These are phyloP conservation scores for Corylus heterophylla DNA, from an alignment of 306 rosid species.

Conservation along the genomic window DNA sequence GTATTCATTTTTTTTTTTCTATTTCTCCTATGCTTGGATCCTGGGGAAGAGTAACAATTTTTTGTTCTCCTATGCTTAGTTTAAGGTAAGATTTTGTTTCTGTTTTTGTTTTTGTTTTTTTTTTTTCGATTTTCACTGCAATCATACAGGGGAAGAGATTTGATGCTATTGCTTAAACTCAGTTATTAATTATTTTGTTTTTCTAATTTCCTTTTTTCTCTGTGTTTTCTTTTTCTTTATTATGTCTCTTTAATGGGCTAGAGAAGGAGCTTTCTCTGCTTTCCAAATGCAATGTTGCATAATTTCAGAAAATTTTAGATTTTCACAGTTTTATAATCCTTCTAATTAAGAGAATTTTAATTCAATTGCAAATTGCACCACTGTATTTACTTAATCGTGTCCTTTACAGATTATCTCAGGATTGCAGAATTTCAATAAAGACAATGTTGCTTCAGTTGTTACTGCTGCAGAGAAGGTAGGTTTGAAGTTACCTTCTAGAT, in stretches of 20 bases:
- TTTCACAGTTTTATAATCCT: background rate
- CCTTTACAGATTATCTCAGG: slow-evolving; percentile 81
- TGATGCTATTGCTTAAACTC: background rate
- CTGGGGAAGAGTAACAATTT: background rate
- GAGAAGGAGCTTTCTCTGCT: background rate
- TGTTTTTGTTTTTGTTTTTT: too few relatives aligned
- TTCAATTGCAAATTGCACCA: background rate
- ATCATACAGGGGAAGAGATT: background rate
- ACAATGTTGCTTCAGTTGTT: slow-evolving; percentile 76
- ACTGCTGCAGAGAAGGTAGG: slow-evolving; percentile 90
- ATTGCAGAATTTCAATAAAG: slow-evolving; percentile 74
- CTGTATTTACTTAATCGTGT: background rate
- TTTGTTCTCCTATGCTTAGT: background rate
- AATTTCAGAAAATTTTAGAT: background rate
- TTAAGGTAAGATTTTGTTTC: background rate
- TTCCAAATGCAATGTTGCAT: background rate
- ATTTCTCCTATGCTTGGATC: background rate
- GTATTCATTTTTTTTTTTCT: background rate
- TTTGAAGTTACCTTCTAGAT: slow-evolving; percentile 6
- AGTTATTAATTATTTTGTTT: background rate
- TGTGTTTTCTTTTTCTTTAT: background rate
- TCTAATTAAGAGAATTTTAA: background rate
- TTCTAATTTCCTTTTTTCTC: background rate
- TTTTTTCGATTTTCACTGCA: background rate
- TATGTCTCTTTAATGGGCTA: background rate